Conservation (phyloP, 257 asterid species). For the Nicotiana knightiana region DNA sequence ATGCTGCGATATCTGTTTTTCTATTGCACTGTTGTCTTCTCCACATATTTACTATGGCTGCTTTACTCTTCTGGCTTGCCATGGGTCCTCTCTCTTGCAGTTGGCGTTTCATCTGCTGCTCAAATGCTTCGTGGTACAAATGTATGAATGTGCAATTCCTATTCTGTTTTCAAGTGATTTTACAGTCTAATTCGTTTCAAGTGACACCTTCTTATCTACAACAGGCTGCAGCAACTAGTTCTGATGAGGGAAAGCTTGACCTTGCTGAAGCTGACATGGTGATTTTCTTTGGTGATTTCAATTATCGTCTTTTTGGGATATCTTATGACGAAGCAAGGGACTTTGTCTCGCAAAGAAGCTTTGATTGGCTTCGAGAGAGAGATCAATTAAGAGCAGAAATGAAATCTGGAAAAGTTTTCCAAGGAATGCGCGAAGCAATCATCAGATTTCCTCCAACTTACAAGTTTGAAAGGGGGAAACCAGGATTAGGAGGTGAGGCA, state of each 20-base stretch:
- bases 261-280: constrained; percentile 93
- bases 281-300: constrained; percentile 82
- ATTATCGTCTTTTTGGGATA: constrained; percentile 91
- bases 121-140: constrained; percentile 67
- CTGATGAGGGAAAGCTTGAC: constrained; percentile 79
- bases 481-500: constrained; percentile 83
- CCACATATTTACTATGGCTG: constrained; percentile 59
- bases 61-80: constrained; percentile 74
- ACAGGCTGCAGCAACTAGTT: constrained; percentile 41
- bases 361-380: constrained; percentile 96
- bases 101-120: constrained; percentile 82
- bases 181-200: constrained; percentile 1
- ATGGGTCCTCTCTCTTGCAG: constrained; percentile 71
- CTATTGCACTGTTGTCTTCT: constrained; percentile 66
- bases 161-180: background rate
- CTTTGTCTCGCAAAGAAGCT: constrained; percentile 87
- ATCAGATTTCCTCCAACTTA: constrained; percentile 90
- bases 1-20: constrained; percentile 58
- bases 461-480: constrained; percentile 83
- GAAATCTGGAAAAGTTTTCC: constrained; percentile 87
- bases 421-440: constrained; percentile 95
- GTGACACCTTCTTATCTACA: background rate
- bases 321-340: constrained; percentile 96
- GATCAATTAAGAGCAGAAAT: constrained; percentile 90
- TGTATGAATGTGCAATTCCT: constrained; percentile 31